phyloP scores from a whole-genome alignment of 2,329 filamentous ascomycete genomes.

The Calonectria henricotiae region DNA sequence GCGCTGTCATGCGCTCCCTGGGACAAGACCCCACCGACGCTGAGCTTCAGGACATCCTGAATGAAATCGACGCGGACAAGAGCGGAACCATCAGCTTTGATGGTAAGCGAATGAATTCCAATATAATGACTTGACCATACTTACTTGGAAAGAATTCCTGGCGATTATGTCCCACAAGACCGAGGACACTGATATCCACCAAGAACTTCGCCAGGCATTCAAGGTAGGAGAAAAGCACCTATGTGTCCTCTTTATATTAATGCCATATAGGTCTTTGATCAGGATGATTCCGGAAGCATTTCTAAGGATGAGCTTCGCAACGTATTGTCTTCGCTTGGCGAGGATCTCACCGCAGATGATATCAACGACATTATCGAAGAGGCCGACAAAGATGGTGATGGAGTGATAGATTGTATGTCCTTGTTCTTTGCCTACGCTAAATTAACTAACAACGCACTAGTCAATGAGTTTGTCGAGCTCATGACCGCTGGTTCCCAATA shows the following conservation, averaged over 20 bases:
- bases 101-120: slow-evolving; percentile 68
- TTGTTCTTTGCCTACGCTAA: background rate
- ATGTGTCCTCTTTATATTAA: background rate
- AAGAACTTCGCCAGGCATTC: slow-evolving; percentile 91
- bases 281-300: slow-evolving; percentile 93
- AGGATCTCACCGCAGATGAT: slow-evolving; percentile 92
- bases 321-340: slow-evolving; percentile 92
- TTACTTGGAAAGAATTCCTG: slow-evolving; percentile 80
- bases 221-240: slow-evolving; percentile 69
- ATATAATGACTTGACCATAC: slow-evolving; percentile 8
- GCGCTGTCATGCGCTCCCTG: slow-evolving; percentile 91
- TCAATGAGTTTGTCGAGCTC: slow-evolving; percentile 15
- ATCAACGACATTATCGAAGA: slow-evolving; percentile 95
- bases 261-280: slow-evolving; percentile 78
- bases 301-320: slow-evolving; percentile 90
- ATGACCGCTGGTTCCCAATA: background rate
- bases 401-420: slow-evolving; percentile 86
- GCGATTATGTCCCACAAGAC: slow-evolving; percentile 96
- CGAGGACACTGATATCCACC: slow-evolving; percentile 93
- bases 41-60: slow-evolving; percentile 94
- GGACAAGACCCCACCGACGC: slow-evolving; percentile 93
- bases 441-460: background rate
- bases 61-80: slow-evolving; percentile 93
- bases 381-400: slow-evolving; percentile 91
- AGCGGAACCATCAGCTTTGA: slow-evolving; percentile 94